Evolutionary conservation across 768 basidiomycete species (phyloP), one percentile per base, ranked within the genome.

Genomic region (Agrocybe chaxingu): DNA sequence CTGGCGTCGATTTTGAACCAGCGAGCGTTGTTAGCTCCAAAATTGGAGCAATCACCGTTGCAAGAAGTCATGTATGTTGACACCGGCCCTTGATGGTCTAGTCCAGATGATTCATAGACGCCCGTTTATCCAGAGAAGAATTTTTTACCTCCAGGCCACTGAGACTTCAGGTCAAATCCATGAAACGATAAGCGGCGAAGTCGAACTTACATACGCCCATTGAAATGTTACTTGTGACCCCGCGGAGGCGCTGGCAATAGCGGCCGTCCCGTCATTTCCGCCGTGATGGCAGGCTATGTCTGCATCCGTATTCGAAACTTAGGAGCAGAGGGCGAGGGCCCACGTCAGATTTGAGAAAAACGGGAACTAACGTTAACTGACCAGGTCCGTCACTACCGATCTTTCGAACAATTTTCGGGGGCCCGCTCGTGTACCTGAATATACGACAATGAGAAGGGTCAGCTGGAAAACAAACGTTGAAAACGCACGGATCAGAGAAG

Each of bases 1-100:
- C 54, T 67, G 9, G 72, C 73, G 58, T 78, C 75, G 46, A 79
- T 48, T 58, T 78, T 79, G 68, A 78, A 78, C 77, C 75, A 78
- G 47, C 64, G 62, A 12, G 72, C 74, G 38, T 61, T 55, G 48
- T 68, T 67, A 33, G 73, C 70, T 16, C 56, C 53, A 53, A 74
- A 73, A 3, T 55, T 64, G 7, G 70, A 58, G 49, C 77, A 79
- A 47, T 72, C 69, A 18, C 71, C 74, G 47, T 68, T 67, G 61
- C 78, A 79, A 9, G 73, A 73, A 29, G 75, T 65, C 77, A 79
- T 79, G 57, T 78, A 78, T n/a, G 74, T 78, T 24, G 72, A 74
- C 16, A 77, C 71, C 24, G 75, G 76, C 3, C 77, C 77, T 59
- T 72, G 65, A 59, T 78, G 78, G 56, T 77, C 78, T 75, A 44